Evolutionary conservation across 768 basidiomycete species (phyloP).

Genomic region (Phylloporus sp.): DNA sequence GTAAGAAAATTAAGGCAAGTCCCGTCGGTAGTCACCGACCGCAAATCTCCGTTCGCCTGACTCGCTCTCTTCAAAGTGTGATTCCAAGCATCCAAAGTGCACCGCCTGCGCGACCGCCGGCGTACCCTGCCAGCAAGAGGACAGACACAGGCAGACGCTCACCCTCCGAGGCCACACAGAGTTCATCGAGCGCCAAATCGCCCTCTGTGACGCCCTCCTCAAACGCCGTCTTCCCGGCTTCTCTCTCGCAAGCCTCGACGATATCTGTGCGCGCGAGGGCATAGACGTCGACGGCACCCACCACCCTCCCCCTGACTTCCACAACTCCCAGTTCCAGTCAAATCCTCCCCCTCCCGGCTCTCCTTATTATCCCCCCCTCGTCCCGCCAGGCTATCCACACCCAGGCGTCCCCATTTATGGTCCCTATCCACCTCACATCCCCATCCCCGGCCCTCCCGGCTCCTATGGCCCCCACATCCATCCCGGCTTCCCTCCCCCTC

Average conservation of each 20-base stretch:
- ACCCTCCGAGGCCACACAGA: slow-evolving; percentile 82
- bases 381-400: slow-evolving; percentile 45
- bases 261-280: slow-evolving; percentile 58
- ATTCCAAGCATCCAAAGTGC: slow-evolving; percentile 85
- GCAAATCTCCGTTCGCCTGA: slow-evolving; percentile 67
- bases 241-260: slow-evolving; percentile 60
- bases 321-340: slow-evolving; percentile 32
- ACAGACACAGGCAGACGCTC: slow-evolving; percentile 81
- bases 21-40: slow-evolving; percentile 69
- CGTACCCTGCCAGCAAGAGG: slow-evolving; percentile 80
- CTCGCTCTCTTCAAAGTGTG: slow-evolving; percentile 57
- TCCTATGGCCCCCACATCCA: slow-evolving; percentile 55
- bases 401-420: slow-evolving; percentile 39
- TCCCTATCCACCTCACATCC: slow-evolving; percentile 40
- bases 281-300: slow-evolving; percentile 41
- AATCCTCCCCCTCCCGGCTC: slow-evolving; percentile 26
- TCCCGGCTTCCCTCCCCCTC: slow-evolving; percentile 54
- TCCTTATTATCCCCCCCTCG: slow-evolving; percentile 32
- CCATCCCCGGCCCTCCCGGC: slow-evolving; percentile 37
- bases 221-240: slow-evolving; percentile 69
- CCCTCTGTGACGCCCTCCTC: slow-evolving; percentile 73
- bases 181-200: slow-evolving; percentile 73
- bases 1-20: slow-evolving; percentile 92
- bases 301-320: slow-evolving; percentile 28
- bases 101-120: slow-evolving; percentile 80